These are phyloP conservation scores for Trypanosoma theileri DNA, from an alignment of 208 protist species.

Conservation along the genomic window DNA sequence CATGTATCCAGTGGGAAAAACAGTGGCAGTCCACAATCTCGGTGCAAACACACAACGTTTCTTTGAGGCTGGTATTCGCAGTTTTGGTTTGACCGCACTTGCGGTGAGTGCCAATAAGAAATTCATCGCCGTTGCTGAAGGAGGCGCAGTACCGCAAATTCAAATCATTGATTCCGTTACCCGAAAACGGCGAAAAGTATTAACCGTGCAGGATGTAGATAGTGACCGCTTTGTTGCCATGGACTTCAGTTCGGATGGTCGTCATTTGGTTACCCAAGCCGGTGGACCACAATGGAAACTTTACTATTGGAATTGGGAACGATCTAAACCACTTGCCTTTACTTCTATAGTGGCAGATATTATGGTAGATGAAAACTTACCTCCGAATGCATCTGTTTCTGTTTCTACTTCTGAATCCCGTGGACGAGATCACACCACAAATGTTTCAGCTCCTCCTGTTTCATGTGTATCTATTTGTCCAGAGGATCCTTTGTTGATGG, in stretches of 20 bases:
- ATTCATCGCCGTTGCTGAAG: slow-evolving; percentile 94
- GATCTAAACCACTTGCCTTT: slow-evolving; percentile 79
- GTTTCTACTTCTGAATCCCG: neutral
- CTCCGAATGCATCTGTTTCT: no score
- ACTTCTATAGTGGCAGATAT: slow-evolving; percentile 36
- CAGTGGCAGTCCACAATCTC: slow-evolving; percentile 79
- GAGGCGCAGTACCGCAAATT: slow-evolving; percentile 62
- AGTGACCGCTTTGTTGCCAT: slow-evolving; percentile 80
- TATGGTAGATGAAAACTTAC: neutral
- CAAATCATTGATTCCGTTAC: slow-evolving; percentile 89
- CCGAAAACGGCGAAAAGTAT: slow-evolving; percentile 82
- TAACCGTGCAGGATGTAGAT: slow-evolving; percentile 72
- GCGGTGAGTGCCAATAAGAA: slow-evolving; percentile 92
- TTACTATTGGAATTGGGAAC: slow-evolving; percentile 92
- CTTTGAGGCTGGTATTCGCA: slow-evolving; percentile 65
- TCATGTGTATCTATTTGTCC: slow-evolving; percentile 82
- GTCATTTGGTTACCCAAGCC: slow-evolving; percentile 87
- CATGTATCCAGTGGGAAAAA: slow-evolving; percentile 86
- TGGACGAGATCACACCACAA: neutral
- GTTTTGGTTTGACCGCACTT: slow-evolving; percentile 87
- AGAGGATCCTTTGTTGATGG: slow-evolving; percentile 83
- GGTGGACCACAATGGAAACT: slow-evolving; percentile 80
- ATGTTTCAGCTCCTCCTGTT: slow-evolving; percentile 36
- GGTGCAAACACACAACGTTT: slow-evolving; percentile 83
- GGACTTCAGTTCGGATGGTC: slow-evolving; percentile 84